Conservation (phyloP, 2,329 filamentous ascomycete species). For the Diaporthe sp. region DNA sequence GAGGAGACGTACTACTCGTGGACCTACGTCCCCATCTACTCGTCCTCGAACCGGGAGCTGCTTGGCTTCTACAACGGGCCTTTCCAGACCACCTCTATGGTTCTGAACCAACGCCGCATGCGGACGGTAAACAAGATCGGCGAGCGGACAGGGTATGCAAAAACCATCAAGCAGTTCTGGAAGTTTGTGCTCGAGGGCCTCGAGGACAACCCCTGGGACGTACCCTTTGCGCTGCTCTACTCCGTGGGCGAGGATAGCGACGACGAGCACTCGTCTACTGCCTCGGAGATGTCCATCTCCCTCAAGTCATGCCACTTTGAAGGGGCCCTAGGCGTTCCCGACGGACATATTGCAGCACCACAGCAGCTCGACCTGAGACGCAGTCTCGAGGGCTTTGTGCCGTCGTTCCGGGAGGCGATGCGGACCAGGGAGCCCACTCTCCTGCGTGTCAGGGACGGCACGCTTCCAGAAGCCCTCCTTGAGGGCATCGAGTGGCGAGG, state of each 20-base stretch:
- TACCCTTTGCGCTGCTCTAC: conserved; percentile 58
- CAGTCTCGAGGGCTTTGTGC: conserved; percentile 52
- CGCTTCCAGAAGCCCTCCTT: conserved; percentile 66
- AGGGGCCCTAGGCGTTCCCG: conserved; percentile 53
- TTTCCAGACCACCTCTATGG: conserved; percentile 54
- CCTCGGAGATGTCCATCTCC: conserved; percentile 54
- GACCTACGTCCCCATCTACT: conserved; percentile 56
- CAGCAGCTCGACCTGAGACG: conserved; percentile 53
- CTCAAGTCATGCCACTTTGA: conserved; percentile 54
- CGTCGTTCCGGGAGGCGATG: conserved; percentile 56
- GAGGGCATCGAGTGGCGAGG: conserved; percentile 67
- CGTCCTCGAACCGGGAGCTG: conserved; percentile 50
- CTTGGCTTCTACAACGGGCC: conserved; percentile 58
- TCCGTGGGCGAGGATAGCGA: conserved; percentile 56
- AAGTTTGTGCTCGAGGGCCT: conserved; percentile 50
- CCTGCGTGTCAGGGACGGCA: conserved; percentile 54
- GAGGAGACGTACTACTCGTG: conserved; percentile 58
- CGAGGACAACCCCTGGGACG: conserved; percentile 53
- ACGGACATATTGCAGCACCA: conserved; percentile 51
- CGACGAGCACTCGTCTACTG: conserved; percentile 51
- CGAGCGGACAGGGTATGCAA: conserved; percentile 49
- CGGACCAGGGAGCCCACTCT: conserved; percentile 52
- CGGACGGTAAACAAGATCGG: conserved; percentile 53
- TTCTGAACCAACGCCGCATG: conserved; percentile 52
- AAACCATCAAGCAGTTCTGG: conserved; percentile 55